phyloP scores from a whole-genome alignment of 2,329 filamentous ascomycete genomes.

The Arthroderma sp. region DNA sequence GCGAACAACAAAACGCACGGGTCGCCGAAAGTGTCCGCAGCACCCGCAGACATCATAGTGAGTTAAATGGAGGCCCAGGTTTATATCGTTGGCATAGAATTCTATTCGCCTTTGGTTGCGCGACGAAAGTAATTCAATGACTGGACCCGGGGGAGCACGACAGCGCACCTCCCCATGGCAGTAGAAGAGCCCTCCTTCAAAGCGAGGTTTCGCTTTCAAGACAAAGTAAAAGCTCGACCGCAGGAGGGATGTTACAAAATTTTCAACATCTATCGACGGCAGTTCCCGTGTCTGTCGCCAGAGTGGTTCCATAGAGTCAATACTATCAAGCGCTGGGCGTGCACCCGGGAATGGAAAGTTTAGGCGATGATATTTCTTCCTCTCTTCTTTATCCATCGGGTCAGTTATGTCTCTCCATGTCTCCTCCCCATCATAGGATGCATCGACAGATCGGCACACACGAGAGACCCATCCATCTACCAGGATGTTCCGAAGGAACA shows the following conservation, averaged over 20 bases:
- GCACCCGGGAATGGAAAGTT: neutral
- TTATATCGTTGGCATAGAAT: slow-evolving; percentile 10
- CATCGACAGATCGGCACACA: slow-evolving; percentile 6
- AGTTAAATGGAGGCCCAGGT: slow-evolving; percentile 8
- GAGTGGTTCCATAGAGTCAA: neutral
- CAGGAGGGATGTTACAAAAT: neutral
- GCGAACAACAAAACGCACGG: slow-evolving; percentile 10
- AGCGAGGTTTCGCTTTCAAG: slow-evolving; percentile 8
- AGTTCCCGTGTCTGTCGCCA: neutral
- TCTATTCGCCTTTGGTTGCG: slow-evolving; percentile 1
- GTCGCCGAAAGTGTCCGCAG: slow-evolving; percentile 8
- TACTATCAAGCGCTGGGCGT: neutral
- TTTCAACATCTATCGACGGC: neutral
- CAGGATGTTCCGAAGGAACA: slow-evolving; percentile 10
- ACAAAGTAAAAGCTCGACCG: slow-evolving; percentile 7
- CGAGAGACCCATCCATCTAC: slow-evolving; percentile 8
- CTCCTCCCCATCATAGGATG: slow-evolving; percentile 5
- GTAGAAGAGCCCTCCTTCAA: slow-evolving; percentile 6
- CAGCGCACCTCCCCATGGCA: slow-evolving; percentile 8
- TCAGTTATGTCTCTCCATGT: slow-evolving; percentile 7
- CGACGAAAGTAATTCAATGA: slow-evolving; percentile 6
- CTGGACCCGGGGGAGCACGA: slow-evolving; percentile 2
- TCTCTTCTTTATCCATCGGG: neutral
- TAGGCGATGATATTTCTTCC: neutral
- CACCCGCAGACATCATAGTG: slow-evolving; percentile 8